Percentiles rank a stretch among this genome's conserved stretches.
Evolutionary conservation across 2,329 filamentous ascomycete genomes (phyloP).

Genomic region (Cordyceps militaris): DNA sequence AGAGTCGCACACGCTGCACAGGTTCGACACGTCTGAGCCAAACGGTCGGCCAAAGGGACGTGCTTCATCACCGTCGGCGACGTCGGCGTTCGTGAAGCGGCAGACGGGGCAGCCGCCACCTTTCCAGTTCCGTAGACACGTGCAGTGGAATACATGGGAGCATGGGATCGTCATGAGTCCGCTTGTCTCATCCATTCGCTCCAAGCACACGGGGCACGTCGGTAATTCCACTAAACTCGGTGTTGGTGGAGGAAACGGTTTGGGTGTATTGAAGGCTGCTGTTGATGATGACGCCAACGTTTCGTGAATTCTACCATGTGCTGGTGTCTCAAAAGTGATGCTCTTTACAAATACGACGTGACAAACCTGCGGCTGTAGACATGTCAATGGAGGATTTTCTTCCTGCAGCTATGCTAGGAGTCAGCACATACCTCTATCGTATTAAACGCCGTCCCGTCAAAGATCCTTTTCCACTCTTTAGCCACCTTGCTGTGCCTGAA

Average conservation of each 20-base stretch:
- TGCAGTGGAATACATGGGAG: slow-evolving; percentile 96
- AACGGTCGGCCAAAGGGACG: slow-evolving; percentile 50
- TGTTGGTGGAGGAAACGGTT: slow-evolving; percentile 60
- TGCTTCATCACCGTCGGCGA: slow-evolving; percentile 30
- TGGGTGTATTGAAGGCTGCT: slow-evolving; percentile 38
- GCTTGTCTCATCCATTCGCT: slow-evolving; percentile 96
- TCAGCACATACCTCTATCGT: slow-evolving; percentile 65
- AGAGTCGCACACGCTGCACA: slow-evolving; percentile 76
- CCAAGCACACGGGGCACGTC: slow-evolving; percentile 91
- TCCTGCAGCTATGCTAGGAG: background rate
- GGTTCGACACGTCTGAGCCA: slow-evolving; percentile 53
- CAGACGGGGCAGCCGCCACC: slow-evolving; percentile 92
- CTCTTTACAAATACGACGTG: slow-evolving; percentile 92
- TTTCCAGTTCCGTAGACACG: slow-evolving; percentile 92
- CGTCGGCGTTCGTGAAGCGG: slow-evolving; percentile 64
- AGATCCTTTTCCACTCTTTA: slow-evolving; percentile 72
- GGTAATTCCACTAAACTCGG: slow-evolving; percentile 84
- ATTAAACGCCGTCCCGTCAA: slow-evolving; percentile 91
- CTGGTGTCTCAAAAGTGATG: slow-evolving; percentile 72
- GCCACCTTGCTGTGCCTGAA: slow-evolving; percentile 72
- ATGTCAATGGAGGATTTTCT: slow-evolving; percentile 11
- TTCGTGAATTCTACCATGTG: slow-evolving; percentile 43
- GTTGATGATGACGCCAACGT: slow-evolving; percentile 47
- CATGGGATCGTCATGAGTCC: slow-evolving; percentile 93
- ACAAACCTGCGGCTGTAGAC: slow-evolving; percentile 73